phyloP scores from a whole-genome alignment of 1,284 basidiomycete genomes.

The Moesziomyces sp. region DNA sequence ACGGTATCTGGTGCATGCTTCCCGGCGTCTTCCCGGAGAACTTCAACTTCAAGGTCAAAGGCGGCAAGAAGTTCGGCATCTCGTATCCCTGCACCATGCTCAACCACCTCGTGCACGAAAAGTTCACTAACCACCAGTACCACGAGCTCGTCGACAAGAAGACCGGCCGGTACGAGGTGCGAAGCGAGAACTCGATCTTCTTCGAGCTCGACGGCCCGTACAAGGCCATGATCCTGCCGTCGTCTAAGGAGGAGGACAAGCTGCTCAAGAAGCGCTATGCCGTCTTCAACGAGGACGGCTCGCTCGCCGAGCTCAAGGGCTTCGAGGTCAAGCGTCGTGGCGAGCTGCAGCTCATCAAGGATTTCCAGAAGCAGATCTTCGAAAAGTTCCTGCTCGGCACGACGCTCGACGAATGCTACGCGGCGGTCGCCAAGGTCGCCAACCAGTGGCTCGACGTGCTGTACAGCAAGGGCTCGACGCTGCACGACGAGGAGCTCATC shows the following conservation, averaged over 20 bases:
- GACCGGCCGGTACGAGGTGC: slow-evolving; percentile 84
- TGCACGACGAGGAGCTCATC: slow-evolving; percentile 91
- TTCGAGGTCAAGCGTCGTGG: slow-evolving; percentile 99
- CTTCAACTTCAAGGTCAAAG: slow-evolving; percentile 90
- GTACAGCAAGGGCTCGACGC: slow-evolving; percentile 82
- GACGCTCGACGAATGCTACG: slow-evolving; percentile 94
- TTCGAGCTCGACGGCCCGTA: slow-evolving; percentile 99
- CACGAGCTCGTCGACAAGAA: slow-evolving; percentile 85
- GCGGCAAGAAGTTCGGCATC: slow-evolving; percentile 87
- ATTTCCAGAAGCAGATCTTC: slow-evolving; percentile 98
- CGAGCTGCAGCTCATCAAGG: slow-evolving; percentile 98
- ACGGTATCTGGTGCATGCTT: slow-evolving; percentile 99
- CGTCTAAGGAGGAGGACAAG: slow-evolving; percentile 99
- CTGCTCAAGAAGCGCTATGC: slow-evolving; percentile 98
- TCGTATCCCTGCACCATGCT: slow-evolving; percentile 99
- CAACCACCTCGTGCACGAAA: slow-evolving; percentile 94
- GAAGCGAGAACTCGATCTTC: slow-evolving; percentile 99
- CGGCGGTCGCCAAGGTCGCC: slow-evolving; percentile 90
- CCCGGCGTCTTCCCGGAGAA: slow-evolving; percentile 97
- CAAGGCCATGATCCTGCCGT: slow-evolving; percentile 98
- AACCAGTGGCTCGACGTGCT: slow-evolving; percentile 98
- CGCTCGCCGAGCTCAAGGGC: slow-evolving; percentile 95
- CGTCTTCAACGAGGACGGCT: slow-evolving; percentile 98
- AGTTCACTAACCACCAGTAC: slow-evolving; percentile 98
- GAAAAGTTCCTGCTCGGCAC: slow-evolving; percentile 94